phyloP scores from a whole-genome alignment of 116 monocot genomes.

The Dioscorea cayenensis region DNA sequence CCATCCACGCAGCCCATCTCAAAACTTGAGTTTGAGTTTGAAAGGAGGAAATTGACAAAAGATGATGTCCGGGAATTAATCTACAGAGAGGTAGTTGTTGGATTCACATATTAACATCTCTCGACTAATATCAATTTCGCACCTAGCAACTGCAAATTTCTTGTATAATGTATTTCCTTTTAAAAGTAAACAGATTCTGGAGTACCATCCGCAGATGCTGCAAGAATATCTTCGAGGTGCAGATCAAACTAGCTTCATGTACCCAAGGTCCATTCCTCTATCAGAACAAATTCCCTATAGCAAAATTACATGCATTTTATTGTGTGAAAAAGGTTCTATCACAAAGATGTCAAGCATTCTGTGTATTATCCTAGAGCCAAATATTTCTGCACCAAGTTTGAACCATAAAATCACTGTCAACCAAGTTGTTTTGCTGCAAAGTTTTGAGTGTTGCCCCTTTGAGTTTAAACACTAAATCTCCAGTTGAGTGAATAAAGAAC shows the following conservation, averaged over 20 bases:
- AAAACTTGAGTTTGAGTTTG: slow-evolving; percentile 68
- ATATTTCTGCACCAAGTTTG: too few species aligned
- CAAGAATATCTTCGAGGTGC: slow-evolving; percentile 77
- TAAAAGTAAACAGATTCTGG: slow-evolving; percentile 71
- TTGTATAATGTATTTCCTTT: slow-evolving; percentile 13
- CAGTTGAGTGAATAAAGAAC: background rate
- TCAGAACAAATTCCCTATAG: background rate
- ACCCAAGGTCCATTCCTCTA: slow-evolving; percentile 63
- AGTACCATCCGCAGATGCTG: slow-evolving; percentile 98
- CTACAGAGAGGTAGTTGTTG: slow-evolving; percentile 47
- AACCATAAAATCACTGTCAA: too few species aligned
- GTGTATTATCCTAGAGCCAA: too few species aligned
- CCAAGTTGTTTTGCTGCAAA: too few species aligned
- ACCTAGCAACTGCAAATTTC: background rate
- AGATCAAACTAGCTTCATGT: slow-evolving; percentile 84
- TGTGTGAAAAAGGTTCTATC: too few species aligned
- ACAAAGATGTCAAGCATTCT: too few species aligned
- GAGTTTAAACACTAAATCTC: too few species aligned
- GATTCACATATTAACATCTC: background rate
- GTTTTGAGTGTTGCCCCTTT: too few species aligned
- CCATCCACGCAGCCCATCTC: slow-evolving; percentile 56
- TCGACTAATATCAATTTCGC: background rate
- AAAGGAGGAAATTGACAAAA: slow-evolving; percentile 59
- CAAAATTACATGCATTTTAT: too few species aligned
- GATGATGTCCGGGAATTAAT: slow-evolving; percentile 60